phyloP scores from a whole-genome alignment of 2,329 filamentous ascomycete genomes.

The Alternaria gansuensis region DNA sequence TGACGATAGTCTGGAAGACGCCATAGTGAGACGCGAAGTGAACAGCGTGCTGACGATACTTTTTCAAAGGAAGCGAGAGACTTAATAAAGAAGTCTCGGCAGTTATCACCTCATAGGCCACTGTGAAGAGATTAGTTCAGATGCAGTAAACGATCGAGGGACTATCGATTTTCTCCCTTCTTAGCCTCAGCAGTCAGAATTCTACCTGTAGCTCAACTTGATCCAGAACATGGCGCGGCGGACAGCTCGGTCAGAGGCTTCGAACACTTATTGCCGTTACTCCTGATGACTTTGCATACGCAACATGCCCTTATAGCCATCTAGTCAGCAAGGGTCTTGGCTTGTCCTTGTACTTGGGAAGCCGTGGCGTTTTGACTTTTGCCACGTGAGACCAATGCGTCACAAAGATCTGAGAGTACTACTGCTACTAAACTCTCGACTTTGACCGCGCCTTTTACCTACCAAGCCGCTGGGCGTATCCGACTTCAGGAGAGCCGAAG shows the following conservation, averaged over 20 bases:
- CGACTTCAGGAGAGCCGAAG: conserved; percentile 23
- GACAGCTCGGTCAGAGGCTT: conserved; percentile 13
- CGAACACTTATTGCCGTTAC: conserved; percentile 26
- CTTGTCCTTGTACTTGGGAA: conserved; percentile 24
- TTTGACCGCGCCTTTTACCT: conserved; percentile 12
- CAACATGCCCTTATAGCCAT: conserved; percentile 24
- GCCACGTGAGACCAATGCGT: conserved; percentile 39
- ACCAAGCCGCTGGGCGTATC: conserved; percentile 20
- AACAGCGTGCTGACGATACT: conserved; percentile 29
- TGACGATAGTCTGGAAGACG: conserved; percentile 35
- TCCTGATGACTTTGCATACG: conserved; percentile 26
- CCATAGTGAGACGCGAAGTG: conserved; percentile 36
- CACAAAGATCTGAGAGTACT: conserved; percentile 25
- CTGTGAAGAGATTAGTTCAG: conserved; percentile 34
- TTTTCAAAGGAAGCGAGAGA: conserved; percentile 35
- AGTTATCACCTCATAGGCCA: conserved; percentile 40
- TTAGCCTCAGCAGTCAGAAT: conserved; percentile 17
- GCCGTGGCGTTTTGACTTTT: conserved; percentile 16
- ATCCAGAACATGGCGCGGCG: conserved; percentile 34
- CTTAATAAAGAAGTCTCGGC: conserved; percentile 49
- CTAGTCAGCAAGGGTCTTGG: conserved; percentile 38
- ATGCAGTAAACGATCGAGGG: conserved; percentile 36
- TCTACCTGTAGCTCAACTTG: conserved; percentile 16
- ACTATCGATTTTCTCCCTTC: conserved; percentile 47
- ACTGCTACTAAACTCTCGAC: conserved; percentile 22